phyloP scores from a whole-genome alignment of 148 eudicot genomes.

The Chenopodium suecicum region DNA sequence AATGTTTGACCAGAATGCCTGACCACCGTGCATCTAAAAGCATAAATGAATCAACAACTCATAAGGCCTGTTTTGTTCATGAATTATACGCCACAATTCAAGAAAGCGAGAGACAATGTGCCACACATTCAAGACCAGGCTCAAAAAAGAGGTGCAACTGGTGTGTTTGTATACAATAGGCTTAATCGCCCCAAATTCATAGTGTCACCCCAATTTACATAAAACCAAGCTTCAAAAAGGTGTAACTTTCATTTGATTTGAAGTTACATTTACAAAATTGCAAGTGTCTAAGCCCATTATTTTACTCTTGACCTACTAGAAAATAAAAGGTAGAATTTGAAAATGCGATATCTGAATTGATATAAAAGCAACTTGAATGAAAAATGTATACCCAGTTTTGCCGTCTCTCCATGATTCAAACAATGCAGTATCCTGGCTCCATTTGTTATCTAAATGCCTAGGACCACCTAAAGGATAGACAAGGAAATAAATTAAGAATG shows the following conservation, averaged over 20 bases:
- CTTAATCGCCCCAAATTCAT: background rate
- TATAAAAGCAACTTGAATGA: background rate
- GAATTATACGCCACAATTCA: background rate
- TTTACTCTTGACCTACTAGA: background rate
- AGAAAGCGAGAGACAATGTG: background rate
- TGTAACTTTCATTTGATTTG: background rate
- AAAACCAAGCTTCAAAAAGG: background rate
- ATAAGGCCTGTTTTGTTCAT: background rate
- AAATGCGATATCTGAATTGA: background rate
- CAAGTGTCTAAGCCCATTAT: background rate
- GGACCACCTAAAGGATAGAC: slow-evolving; percentile 66
- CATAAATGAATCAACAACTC: background rate
- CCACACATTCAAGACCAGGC: background rate
- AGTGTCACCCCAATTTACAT: background rate
- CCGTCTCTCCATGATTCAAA: slow-evolving; percentile 90
- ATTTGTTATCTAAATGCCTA: slow-evolving; percentile 44
- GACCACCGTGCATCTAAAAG: background rate
- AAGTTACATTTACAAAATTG: background rate
- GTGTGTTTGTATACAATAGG: background rate
- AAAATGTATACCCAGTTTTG: slow-evolving; percentile 58
- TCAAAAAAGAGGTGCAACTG: background rate
- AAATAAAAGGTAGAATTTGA: background rate
- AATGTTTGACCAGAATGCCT: background rate
- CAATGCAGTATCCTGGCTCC: slow-evolving; percentile 69
- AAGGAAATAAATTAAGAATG: background rate